Percentiles rank a stretch among this genome's conserved stretches.
Evolutionary conservation across 768 basidiomycete genomes (phyloP).

Genomic region (Tephrocybe rancida): DNA sequence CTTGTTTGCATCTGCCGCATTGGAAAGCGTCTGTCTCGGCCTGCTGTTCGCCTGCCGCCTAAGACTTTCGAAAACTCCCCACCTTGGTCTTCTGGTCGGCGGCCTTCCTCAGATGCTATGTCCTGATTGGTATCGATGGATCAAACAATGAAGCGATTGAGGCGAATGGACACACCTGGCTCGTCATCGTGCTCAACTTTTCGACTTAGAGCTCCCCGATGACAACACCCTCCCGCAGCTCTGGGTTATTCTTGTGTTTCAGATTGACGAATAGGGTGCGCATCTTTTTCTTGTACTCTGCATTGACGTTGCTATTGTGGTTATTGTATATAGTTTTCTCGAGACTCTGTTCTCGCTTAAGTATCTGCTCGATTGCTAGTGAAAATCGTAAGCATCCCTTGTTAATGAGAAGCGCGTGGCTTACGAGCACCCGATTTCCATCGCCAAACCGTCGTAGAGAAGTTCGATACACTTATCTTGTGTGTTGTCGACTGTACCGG

Average conservation of each 20-base stretch:
- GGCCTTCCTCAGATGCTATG: conserved; percentile 93
- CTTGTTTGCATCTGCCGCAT: conserved; percentile 92
- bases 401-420: conserved; percentile 34
- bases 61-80: conserved; percentile 88
- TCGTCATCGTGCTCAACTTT: conserved; percentile 78
- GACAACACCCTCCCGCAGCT: conserved; percentile 81
- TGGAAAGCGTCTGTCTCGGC: conserved; percentile 99
- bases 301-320: conserved; percentile 40
- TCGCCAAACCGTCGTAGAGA: conserved; percentile 88
- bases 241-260: conserved; percentile 94
- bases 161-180: conserved; percentile 53
- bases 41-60: conserved; percentile 86
- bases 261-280: conserved; percentile 90
- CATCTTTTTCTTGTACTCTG: conserved; percentile 75
- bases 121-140: conserved; percentile 52
- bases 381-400: conserved; percentile 1
- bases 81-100: conserved; percentile 81
- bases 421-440: conserved; percentile 86
- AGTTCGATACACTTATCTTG: conserved; percentile 89
- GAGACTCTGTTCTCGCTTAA: conserved; percentile 64
- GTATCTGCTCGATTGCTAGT: conserved; percentile 70
- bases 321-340: conserved; percentile 66
- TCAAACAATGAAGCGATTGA: background rate
- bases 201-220: conserved; percentile 74
- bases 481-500: conserved; percentile 66